Evolutionary conservation across 768 basidiomycete species (phyloP).

Genomic region (Tremella yokohamensis): DNA sequence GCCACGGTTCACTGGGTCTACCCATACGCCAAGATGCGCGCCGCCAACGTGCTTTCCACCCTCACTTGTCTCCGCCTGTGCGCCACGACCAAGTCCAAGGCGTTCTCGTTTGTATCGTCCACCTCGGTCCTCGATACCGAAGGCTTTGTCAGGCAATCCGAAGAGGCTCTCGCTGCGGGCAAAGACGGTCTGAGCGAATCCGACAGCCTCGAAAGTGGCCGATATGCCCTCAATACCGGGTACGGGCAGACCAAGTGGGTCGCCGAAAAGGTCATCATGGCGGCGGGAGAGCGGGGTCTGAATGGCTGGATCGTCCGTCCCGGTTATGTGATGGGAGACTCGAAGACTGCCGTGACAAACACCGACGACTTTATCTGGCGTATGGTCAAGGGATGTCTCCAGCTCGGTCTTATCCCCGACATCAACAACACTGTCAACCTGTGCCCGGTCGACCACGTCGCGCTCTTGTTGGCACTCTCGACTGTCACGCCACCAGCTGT

Average conservation of each 20-base stretch:
- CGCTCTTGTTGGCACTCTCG: slow-evolving; percentile 71
- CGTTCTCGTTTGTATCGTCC: slow-evolving; percentile 84
- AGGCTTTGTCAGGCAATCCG: slow-evolving; percentile 82
- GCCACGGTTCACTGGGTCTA: slow-evolving; percentile 99
- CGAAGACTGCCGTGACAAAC: slow-evolving; percentile 85
- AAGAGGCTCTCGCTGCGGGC: slow-evolving; percentile 58
- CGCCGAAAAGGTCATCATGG: slow-evolving; percentile 86
- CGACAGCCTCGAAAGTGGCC: slow-evolving; percentile 84
- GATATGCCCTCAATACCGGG: slow-evolving; percentile 71
- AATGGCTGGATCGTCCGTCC: slow-evolving; percentile 83
- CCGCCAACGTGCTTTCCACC: slow-evolving; percentile 89
- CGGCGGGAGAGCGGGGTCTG: slow-evolving; percentile 82
- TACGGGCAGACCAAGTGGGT: slow-evolving; percentile 99
- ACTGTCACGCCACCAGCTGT: slow-evolving; percentile 57
- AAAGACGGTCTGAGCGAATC: slow-evolving; percentile 72
- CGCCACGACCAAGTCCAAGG: slow-evolving; percentile 60
- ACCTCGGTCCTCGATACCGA: slow-evolving; percentile 92
- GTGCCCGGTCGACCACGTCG: slow-evolving; percentile 96
- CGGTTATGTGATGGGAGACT: slow-evolving; percentile 94
- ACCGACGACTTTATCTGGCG: slow-evolving; percentile 99
- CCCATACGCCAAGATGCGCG: slow-evolving; percentile 86
- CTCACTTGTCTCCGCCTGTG: slow-evolving; percentile 78
- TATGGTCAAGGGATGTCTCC: slow-evolving; percentile 95
- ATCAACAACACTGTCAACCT: slow-evolving; percentile 98
- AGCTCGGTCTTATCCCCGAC: slow-evolving; percentile 92